Evolutionary conservation across 2,329 filamentous ascomycete genomes (phyloP), one percentile per base, ranked within the genome.

Genomic region (Lasiodiplodia citricola): DNA sequence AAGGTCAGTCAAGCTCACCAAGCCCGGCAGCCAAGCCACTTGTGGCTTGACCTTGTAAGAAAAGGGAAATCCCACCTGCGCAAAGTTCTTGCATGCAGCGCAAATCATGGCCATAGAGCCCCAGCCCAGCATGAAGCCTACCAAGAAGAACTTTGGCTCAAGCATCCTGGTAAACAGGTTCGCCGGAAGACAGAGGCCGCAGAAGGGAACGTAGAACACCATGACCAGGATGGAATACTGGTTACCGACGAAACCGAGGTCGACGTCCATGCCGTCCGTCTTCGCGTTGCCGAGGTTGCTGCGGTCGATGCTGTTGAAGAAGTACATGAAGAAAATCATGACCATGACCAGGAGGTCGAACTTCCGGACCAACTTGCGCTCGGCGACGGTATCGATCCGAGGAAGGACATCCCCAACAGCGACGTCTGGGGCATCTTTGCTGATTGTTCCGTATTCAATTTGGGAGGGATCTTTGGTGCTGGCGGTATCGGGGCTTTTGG

Each of bases 161-260:
- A 58, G 67, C 23, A 54, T 66, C 13, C 63, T 54, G 18, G 68
- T 66, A 2, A 69, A 37, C n/a, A 69, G 55, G 8, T 66, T 69
- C 14, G 63, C 62, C 4, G 68, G 68, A 16, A 69, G 28, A 47
- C 63, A 66, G 14, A 69, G 31, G 5, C 52, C 37, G 44, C 72
- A 71, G 62, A 77, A 77, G 0, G 78, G 76, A 14, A 80, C 71
- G 68, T 78, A 78, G 70, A 79, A 80, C 14, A 80, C 70, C 1
- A 79, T 69, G 37, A 79, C 68, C 16, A 79, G 68, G 1, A 77
- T 70, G 16, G 74, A 77, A 66, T 75, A 79, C 62, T 78, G 73
- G 55, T 78, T 74, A 3, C 73, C 74, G 0, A 70, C 70, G 31
- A 78, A 74, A 16, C 74, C 71, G 3, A 78, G 70, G 35, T 77